Evolutionary conservation across 768 basidiomycete genomes (phyloP), one percentile per base, ranked within the genome.

Genomic region (Phylloporus scabripes): DNA sequence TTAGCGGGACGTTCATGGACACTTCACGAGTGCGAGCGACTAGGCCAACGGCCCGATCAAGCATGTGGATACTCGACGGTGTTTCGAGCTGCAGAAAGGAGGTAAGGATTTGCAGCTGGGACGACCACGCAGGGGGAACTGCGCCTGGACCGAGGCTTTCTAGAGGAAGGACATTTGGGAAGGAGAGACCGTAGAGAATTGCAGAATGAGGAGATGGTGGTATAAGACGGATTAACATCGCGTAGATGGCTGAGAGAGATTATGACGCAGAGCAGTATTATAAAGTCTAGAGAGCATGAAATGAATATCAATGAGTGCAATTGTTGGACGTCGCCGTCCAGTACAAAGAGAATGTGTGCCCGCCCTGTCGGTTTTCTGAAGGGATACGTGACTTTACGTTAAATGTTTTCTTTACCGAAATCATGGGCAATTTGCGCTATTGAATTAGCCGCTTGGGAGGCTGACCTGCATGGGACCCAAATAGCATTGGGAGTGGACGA

Each of bases 41-140:
- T 23, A 85, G 64, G 39, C 80, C 81, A 5, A 76, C 78, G 18
- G 81, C 72, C 55, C 75, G 74, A 69, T 86, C 85, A 39, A 85
- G 69, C 28, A 77, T 74, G 60, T 84, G 82, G 8, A 82, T 64
- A 15, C 68, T 69, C 0, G 64, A 62, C 2, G 80, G 84, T 23
- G 73, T 59, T 20, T 80, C 76, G 34, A 85, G 74, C 23, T 77
- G 76, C 31, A 80, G 76, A 15, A 73, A 55, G 36, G 72, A 67
- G 3, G 65, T 70, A 18, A 83, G 65, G 36, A 75, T 64, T 18
- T 74, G 70, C n/a, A 83, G 66, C 52, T 81, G 78, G 23, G 71
- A 64, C 5, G 71, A 70, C 82, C 83, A 87, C 32, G 76, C 66
- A 20, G 63, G 59, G 21, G 84, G 81, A 4, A 75, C 55, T 28